Percentiles rank a stretch among this genome's conserved stretches.
Conservation (phyloP, 495 filamentous ascomycete species). For the Xylaria castorea region DNA sequence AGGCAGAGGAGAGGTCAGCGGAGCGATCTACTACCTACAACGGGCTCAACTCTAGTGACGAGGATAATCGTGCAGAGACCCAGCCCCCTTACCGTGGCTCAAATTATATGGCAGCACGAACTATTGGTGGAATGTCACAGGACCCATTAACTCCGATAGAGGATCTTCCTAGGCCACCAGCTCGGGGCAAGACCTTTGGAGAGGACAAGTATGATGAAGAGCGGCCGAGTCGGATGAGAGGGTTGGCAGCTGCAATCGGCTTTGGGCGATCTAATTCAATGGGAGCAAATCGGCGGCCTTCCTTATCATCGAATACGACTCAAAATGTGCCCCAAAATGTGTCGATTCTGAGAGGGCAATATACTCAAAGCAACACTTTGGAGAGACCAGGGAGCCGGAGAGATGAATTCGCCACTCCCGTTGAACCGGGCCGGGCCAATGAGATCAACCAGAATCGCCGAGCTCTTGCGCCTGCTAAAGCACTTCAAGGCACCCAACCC, state of each 20-base stretch:
- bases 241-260: constrained; percentile 29
- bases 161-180: constrained; percentile 32
- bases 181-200: constrained; percentile 37
- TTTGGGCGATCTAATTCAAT: constrained; percentile 30
- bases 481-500: constrained; percentile 22
- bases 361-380: constrained; percentile 18
- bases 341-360: neutral
- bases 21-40: constrained; percentile 31
- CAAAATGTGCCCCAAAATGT: constrained; percentile 5
- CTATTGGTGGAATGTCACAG: constrained; percentile 19
- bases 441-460: constrained; percentile 29
- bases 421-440: constrained; percentile 16
- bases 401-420: constrained; percentile 23
- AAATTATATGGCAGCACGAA: constrained; percentile 7
- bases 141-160: constrained; percentile 26
- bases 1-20: constrained; percentile 39
- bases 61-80: constrained; percentile 10
- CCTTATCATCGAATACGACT: neutral
- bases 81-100: neutral
- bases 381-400: constrained; percentile 27
- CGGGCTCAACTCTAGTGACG: constrained; percentile 24
- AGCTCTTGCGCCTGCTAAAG: constrained; percentile 23
- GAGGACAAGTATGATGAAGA: constrained; percentile 35
- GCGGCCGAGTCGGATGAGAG: constrained; percentile 29
- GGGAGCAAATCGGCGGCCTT: constrained; percentile 27